A percentile compares a stretch with the other conserved stretches of the same genome.
These are phyloP conservation scores for Prototheca stagnorum DNA, from an alignment of 163 green algal genomes.

Conservation along the genomic window DNA sequence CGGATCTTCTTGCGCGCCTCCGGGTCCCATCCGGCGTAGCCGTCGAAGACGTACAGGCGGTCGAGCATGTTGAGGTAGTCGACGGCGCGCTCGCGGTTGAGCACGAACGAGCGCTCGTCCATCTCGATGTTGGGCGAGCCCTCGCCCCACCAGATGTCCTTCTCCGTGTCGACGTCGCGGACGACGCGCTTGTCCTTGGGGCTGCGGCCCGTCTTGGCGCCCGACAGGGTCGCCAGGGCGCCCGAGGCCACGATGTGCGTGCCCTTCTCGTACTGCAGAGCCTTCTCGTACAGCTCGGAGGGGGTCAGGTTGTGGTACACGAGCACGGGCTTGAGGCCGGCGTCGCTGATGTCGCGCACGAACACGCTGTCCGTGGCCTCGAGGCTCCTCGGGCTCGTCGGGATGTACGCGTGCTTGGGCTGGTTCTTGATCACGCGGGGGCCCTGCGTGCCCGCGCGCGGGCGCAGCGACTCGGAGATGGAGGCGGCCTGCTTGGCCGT, in stretches of 20 bases:
- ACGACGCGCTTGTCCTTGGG: slow-evolving; percentile 87
- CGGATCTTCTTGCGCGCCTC: slow-evolving; percentile 44
- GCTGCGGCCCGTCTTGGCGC: slow-evolving; percentile 66
- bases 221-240: slow-evolving; percentile 56
- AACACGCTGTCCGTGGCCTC: slow-evolving; percentile 15
- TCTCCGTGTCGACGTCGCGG: slow-evolving; percentile 44
- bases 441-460: slow-evolving; percentile 3
- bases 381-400: slow-evolving; percentile 3
- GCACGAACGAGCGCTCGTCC: slow-evolving; percentile 60
- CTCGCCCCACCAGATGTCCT: slow-evolving; percentile 72
- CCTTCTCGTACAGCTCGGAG: slow-evolving; percentile 14
- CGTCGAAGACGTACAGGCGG: slow-evolving; percentile 71
- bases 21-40: slow-evolving; percentile 61
- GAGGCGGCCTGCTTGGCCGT: slow-evolving; percentile 7
- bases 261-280: slow-evolving; percentile 50
- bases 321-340: slow-evolving; percentile 47
- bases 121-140: slow-evolving; percentile 67
- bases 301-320: slow-evolving; percentile 60
- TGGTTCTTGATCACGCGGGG: slow-evolving; percentile 17
- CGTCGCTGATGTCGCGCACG: slow-evolving; percentile 27
- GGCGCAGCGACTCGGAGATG: slow-evolving; percentile 15
- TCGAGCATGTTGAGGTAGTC: slow-evolving; percentile 77
- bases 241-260: slow-evolving; percentile 53
- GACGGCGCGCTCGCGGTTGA: slow-evolving; percentile 59
- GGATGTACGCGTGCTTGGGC: slow-evolving; percentile 9